Base-by-base conservation (phyloP, 1,284 basidiomycete species). In the Trichosporon ovoides region DNA sequence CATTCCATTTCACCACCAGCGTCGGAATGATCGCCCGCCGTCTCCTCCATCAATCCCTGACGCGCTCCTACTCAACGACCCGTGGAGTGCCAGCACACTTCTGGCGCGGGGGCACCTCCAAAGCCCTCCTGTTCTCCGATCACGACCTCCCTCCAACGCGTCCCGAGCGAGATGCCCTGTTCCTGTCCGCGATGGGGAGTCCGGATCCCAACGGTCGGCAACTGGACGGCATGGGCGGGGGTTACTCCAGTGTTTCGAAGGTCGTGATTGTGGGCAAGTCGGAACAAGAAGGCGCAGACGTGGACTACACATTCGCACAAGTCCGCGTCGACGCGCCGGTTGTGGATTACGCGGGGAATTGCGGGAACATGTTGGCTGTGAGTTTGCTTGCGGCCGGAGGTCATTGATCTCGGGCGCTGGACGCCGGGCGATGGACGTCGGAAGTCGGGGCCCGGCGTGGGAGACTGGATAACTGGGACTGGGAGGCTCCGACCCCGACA, bases 161-260 rank as follows among this genome's bases (percentile, higher is more conserved):
- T 7, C 69, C 79, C 0, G 72, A 81, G 63, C 87, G 85, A 85
- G 73, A 77, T 14, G 75, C 77, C 19, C 83, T 90, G 55, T 85
- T 91, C 63, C 82, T 86, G 16, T 81, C 84, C 0, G 82, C 87
- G n/a, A 88, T 91, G 87, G 89, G 89, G 16, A 89, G 87, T 2
- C 89, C 89, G 0, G 89, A 92, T 68, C 81, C 85, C 0, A 80
- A 89, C 68, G 83, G 83, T 3, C 80, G 88, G 13, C 89, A 92
- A 75, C 81, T 91, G 19, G 86, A 91, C 66, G 89, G 77, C 13
- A 64, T 78, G 24, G 89, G 89, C 10, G 89, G 89, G 3, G 89
- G 89, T 2, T 79, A 88, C 34, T 87, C 85, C 6, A 88, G 86
- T 54, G 81, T 89, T 6, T 89, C 87, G 52, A 92, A 92, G 71